A percentile compares a stretch with the other conserved stretches of the same genome.
Evolutionary conservation across 2,329 filamentous ascomycete species (phyloP).

Genomic region (Trichoderma simmonsii): DNA sequence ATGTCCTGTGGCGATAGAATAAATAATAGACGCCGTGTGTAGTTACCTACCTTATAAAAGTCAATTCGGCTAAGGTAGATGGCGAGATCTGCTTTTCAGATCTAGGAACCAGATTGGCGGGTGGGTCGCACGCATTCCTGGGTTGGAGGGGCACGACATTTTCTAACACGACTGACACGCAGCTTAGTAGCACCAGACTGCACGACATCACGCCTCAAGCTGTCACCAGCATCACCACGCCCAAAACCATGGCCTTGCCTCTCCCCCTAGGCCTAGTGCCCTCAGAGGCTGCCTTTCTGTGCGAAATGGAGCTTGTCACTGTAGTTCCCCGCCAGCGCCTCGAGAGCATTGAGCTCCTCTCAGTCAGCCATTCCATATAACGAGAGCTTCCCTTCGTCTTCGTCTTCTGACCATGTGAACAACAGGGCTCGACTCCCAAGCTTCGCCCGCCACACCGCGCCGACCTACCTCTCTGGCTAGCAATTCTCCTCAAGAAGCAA

Average conservation of each 20-base stretch:
- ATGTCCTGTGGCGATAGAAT: background rate
- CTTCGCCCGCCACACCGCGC: constrained; percentile 79
- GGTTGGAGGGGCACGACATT: constrained; percentile 11
- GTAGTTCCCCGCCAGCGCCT: constrained; percentile 88
- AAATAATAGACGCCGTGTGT: background rate
- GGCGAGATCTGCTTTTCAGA: background rate
- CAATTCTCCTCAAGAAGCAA: constrained; percentile 90
- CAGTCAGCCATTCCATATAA: constrained; percentile 50
- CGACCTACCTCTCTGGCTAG: constrained; percentile 87
- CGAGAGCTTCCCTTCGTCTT: background rate
- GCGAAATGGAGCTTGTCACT: constrained; percentile 96
- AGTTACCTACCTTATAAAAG: too few species aligned
- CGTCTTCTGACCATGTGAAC: background rate
- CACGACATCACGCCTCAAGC: background rate
- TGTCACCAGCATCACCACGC: background rate
- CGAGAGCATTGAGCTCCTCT: constrained; percentile 78
- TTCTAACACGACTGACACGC: background rate
- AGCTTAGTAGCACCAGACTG: background rate
- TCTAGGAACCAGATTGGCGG: background rate
- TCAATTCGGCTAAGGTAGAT: background rate
- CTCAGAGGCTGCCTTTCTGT: constrained; percentile 86
- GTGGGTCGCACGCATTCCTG: background rate
- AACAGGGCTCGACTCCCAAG: constrained; percentile 70
- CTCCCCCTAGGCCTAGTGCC: constrained; percentile 64
- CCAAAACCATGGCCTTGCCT: constrained; percentile 45